A percentile compares a stretch with the other conserved stretches of the same genome.
These are phyloP conservation scores for Scenedesmus sp. DNA, from an alignment of 163 green algal genomes.

Conservation along the genomic window DNA sequence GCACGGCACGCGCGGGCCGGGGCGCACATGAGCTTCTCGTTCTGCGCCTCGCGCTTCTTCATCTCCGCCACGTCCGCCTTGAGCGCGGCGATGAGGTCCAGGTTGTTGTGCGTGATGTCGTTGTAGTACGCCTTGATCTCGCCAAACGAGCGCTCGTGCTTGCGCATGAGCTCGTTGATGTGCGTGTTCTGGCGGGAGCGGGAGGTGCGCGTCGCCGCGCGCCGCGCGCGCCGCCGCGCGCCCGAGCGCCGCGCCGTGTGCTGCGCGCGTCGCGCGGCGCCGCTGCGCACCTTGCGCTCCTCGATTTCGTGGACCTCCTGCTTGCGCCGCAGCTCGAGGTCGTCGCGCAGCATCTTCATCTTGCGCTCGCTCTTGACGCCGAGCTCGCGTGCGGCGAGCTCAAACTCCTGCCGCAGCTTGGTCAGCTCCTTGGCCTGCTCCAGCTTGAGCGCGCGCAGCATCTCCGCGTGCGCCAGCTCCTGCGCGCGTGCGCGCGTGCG, in stretches of 20 bases:
- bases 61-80: constrained; percentile 89
- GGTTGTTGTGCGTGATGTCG: constrained; percentile 93
- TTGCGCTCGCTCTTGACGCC: constrained; percentile 77
- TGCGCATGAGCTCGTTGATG: constrained; percentile 83
- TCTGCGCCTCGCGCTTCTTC: constrained; percentile 85
- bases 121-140: constrained; percentile 97
- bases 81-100: constrained; percentile 89
- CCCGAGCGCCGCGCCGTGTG: not conserved
- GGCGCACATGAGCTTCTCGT: constrained; percentile 87
- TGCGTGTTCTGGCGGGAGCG: constrained; percentile 30
- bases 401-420: constrained; percentile 90
- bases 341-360: constrained; percentile 84
- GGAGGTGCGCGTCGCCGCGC: not conserved
- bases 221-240: no score
- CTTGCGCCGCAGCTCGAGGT: constrained; percentile 84
- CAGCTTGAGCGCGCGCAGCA: constrained; percentile 80
- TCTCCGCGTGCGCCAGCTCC: constrained; percentile 65
- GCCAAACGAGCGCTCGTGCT: constrained; percentile 81
- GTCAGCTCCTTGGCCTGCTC: constrained; percentile 92
- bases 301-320: constrained; percentile 89
- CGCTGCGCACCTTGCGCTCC: constrained; percentile 43
- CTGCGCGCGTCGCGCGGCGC: not conserved
- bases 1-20: no score
- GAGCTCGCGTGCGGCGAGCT: constrained; percentile 71
- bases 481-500: constrained; percentile 7